phyloP scores from a whole-genome alignment of 2,329 filamentous ascomycete genomes.

The Emergomyces pasteurianus region DNA sequence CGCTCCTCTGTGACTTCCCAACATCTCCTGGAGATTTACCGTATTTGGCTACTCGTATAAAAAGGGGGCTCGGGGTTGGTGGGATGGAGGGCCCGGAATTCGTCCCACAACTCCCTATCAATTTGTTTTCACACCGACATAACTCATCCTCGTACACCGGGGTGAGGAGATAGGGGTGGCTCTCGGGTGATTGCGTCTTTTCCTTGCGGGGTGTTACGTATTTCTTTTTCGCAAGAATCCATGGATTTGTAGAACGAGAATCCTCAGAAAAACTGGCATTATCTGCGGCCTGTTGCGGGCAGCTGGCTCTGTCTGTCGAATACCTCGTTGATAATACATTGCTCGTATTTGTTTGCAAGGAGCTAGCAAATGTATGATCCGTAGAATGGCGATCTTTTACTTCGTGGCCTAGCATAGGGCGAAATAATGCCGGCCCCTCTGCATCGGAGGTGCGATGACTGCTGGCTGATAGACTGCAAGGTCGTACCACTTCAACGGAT shows the following conservation, averaged over 20 bases:
- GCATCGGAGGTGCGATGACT: background rate
- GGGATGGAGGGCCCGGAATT: background rate
- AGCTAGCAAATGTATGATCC: background rate
- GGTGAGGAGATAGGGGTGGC: slow-evolving; percentile 11
- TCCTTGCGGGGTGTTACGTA: slow-evolving; percentile 6
- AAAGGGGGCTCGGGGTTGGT: background rate
- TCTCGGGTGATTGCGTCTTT: slow-evolving; percentile 1
- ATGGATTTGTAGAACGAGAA: slow-evolving; percentile 20
- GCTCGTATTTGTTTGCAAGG: background rate
- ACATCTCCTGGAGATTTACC: background rate
- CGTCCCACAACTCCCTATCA: background rate
- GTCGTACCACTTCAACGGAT: background rate
- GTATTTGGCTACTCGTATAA: background rate
- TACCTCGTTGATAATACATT: background rate
- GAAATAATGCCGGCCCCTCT: background rate
- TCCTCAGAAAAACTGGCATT: background rate
- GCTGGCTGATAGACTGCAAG: background rate
- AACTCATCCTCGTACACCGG: slow-evolving; percentile 4
- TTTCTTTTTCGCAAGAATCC: slow-evolving; percentile 25
- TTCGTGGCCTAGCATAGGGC: background rate
- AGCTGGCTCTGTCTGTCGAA: background rate
- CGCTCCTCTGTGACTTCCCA: background rate
- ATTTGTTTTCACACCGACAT: background rate
- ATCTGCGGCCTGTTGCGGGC: background rate
- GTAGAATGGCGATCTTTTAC: background rate